These are phyloP conservation scores for Calonectria pauciramosa DNA, from an alignment of 2,329 filamentous ascomycete species.

Conservation along the genomic window DNA sequence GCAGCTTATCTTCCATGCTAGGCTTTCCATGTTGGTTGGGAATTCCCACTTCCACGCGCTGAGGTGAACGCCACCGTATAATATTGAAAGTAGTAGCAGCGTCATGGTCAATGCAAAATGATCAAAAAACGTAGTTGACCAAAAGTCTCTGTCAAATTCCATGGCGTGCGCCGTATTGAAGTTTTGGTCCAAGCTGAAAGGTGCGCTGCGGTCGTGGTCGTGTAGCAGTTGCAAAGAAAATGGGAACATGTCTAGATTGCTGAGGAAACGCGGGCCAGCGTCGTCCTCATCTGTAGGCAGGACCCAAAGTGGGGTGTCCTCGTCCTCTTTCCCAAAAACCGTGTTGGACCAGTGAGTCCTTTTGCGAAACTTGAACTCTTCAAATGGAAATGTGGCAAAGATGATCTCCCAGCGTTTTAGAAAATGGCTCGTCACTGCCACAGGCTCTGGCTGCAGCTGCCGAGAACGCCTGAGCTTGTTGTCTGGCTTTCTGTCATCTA, in stretches of 20 bases:
- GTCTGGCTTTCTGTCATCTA: background rate
- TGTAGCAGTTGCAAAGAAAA: background rate
- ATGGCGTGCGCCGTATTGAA: background rate
- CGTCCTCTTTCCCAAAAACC: background rate
- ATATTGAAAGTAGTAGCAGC: conserved; percentile 7
- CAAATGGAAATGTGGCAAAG: background rate
- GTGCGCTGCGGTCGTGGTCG: background rate
- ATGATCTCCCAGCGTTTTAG: background rate
- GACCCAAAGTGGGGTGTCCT: background rate
- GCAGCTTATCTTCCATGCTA: conserved; percentile 17
- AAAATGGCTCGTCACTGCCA: background rate
- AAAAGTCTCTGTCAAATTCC: background rate
- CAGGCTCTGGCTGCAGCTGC: background rate
- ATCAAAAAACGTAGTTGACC: background rate
- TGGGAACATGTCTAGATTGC: background rate
- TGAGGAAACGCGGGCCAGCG: background rate
- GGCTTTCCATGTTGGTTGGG: background rate
- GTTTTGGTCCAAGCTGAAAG: background rate
- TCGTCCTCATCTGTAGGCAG: background rate
- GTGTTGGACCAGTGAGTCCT: background rate
- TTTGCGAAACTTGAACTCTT: background rate
- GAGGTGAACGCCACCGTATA: conserved; percentile 22
- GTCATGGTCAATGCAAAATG: background rate
- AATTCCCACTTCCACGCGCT: conserved; percentile 1
- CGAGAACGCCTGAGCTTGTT: background rate